Evolutionary conservation across 176 grass and related monocot genomes (phyloP), one percentile per base, ranked within the genome.

Genomic region (Miscanthus lutarioriparius): DNA sequence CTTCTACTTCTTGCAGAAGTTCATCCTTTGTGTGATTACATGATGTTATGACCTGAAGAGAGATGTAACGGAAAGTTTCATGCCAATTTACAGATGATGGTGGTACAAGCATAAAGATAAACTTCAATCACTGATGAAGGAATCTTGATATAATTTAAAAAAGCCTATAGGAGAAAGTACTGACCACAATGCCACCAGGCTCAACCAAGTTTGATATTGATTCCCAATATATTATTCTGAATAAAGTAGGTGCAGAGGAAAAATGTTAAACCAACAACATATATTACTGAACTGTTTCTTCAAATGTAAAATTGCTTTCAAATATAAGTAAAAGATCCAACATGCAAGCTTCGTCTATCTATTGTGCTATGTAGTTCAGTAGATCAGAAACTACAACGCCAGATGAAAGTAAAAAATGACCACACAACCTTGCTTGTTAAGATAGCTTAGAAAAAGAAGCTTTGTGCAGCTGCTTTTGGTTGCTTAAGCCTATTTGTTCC

Each of bases 21-120:
- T 98, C 96, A 76, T 94, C 91, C 74, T 90, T 98, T 44, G 91
- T 98, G 86, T 88, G 89, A 64, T 95, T 98, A 69, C 96, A 98
- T 11, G 93, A 95, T 40, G 96, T 98, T 70, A 98, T 80, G 23
- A 98, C 85, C 96, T 98, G 75, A 62, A 86, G 80, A 76, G 64
- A 12, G 33, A 79, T 86, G 59, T 12, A 30, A 14, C 11, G 26
- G 26, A 83, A 61, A 25, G 35, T 72, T 72, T 37, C 51, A 56
- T 61, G n/a, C 40, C 36, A 79, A 76, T 72, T 15, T 51, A 40
- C 27, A 49, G 38, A 22, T 12, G 43, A 51, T 56, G 14, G 26
- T 4, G 14, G 33, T 70, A 70, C 30, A 53, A 4, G 47, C 22
- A 81, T 81, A 70, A 40, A 33, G 33, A 70, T 10, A 53, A 8